Evolutionary conservation across 192 early-diverging fungal genomes (phyloP), one percentile per base, ranked within the genome.

Genomic region (Phlyctochytrium planicorne): DNA sequence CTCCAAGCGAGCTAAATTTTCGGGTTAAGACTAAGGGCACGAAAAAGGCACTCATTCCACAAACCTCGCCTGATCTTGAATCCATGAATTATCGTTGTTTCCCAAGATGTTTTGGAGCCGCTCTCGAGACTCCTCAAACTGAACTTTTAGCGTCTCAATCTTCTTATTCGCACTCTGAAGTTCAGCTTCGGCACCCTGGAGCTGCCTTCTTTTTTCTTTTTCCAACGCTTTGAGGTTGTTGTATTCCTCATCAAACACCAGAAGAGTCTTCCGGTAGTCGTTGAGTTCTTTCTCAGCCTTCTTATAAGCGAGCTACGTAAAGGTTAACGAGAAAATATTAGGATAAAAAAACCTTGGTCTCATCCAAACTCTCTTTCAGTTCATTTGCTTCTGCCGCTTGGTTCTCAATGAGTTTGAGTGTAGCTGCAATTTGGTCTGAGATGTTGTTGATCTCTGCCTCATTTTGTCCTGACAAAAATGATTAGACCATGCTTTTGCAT

Each of bases 1-100:
- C 82, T 27, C 96, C 96, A 83, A 99, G 98, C 20, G 85, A 75
- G 3, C 88, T 93, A 24, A 29, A 57, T 24, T 57, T 57, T 10
- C 10, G 55, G n/a, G n/a, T n/a, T n/a, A n/a, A n/a, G n/a, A n/a
- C n/a, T n/a, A n/a, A n/a, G n/a, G n/a, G n/a, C n/a, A n/a, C n/a
- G n/a, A 20, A 24, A 57, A 57, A 10, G 27, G 6, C 10, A 57
- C 27, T 57, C 20, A 24, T 57, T 12, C 16, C 10, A 57, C 10
- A 57, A 57, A 57, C 55, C 27, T 14, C 55, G 4, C 91, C 65
- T 95, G 88, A 73, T 95, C 92, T 16, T 65, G 55, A 59, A 99
- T 99, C 97, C 97, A 99, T 34, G 65, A 37, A 60, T 81, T 63
- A 10, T 70, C 60, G 47, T 69, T 57, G 12, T 57, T 29, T 10